Base-by-base conservation (phyloP, 371 early-diverging fungal species). In the Actinomortierella ambigua region DNA sequence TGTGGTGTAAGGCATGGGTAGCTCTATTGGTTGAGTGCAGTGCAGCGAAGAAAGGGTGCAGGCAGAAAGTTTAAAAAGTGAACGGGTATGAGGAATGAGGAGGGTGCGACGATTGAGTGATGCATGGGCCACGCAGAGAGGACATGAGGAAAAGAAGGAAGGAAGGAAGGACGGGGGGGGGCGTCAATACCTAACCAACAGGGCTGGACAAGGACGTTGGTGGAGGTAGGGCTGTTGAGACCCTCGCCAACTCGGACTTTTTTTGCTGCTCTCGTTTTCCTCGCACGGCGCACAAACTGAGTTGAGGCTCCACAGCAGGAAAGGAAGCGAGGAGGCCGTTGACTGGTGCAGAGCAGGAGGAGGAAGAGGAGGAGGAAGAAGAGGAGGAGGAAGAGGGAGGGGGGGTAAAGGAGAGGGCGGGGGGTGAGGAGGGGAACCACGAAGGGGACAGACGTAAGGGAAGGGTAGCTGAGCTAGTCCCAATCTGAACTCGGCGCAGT, bases 21-120 rank as follows among this genome's bases (percentile, higher is more conserved):
- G 56, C 63, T 43, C 56, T 20, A 60, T 63, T 51, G 34, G 59
- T 59, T 44, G 18, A 42, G 52, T 55, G 60, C 69, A 69, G 28
- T 44, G 40, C 39, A 17, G 26, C 23, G 44, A 20, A n/a, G 46
- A 28, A 43, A 20, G 39, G 26, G 27, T 26, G 52, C 41, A 15
- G n/a, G 13, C 13, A 20, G 28, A 28, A 51, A 50, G 23, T 7
- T 28, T 28, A 26, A 26, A 17, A 15, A 24, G 27, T 50, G 9
- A 8, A 26, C 8, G 18, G 18, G n/a, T 24, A 11, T 17, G 13
- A 15, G 51, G 9, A 11, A 13, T 26, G 26, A 13, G 34, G 49
- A 49, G 18, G 9, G n/a, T 34, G n/a, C n/a, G n/a, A n/a, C n/a
- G n/a, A n/a, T n/a, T n/a, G n/a, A n/a, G n/a, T n/a, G n/a, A n/a